These are phyloP conservation scores for Vitis hybrid DNA, from an alignment of 177 flowering plant genomes.

Conservation along the genomic window DNA sequence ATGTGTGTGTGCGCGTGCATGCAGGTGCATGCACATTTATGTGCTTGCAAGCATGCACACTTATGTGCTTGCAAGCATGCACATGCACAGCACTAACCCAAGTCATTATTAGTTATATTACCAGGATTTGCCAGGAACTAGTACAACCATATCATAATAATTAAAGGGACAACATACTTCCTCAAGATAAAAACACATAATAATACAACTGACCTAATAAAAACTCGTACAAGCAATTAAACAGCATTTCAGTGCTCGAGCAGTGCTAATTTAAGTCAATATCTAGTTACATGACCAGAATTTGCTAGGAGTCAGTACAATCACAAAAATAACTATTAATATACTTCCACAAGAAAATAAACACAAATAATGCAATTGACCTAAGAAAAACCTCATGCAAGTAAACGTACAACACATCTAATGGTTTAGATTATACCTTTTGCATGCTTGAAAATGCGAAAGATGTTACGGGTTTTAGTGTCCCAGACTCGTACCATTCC, in stretches of 20 bases:
- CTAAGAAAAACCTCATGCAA: not conserved
- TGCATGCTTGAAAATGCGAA: conserved; percentile 63
- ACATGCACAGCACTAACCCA: no score
- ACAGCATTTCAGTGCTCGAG: no score
- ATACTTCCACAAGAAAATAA: not conserved
- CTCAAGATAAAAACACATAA: no score
- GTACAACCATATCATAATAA: no score
- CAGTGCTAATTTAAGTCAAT: not conserved
- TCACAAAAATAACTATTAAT: not conserved
- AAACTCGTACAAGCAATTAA: no score
- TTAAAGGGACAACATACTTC: no score
- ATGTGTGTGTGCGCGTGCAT: no score
- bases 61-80: no score
- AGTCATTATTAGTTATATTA: not conserved
- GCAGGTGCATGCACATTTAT: no score
- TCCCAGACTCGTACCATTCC: conserved; percentile 77
- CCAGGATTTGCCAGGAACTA: not conserved
- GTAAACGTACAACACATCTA: not conserved
- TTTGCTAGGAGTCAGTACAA: not conserved
- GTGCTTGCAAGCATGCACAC: no score
- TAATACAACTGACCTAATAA: no score
- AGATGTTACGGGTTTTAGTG: conserved; percentile 45
- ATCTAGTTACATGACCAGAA: not conserved
- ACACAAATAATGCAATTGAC: not conserved
- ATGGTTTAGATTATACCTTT: conserved; percentile 52